Evolutionary conservation across 176 grass and related monocot species (phyloP).

Genomic region (Aegilops bicornis): DNA sequence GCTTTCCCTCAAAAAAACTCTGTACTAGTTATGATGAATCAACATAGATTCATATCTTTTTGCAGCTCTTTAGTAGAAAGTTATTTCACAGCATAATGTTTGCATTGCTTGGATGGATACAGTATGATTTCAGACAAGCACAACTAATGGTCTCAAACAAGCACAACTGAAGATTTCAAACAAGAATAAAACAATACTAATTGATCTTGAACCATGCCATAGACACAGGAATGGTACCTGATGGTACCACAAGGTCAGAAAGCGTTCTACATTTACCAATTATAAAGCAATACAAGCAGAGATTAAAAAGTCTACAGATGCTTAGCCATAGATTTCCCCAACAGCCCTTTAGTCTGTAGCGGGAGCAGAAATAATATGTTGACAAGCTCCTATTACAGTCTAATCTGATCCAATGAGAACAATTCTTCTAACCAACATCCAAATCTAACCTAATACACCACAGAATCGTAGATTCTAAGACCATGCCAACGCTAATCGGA

Average conservation of each 20-base stretch:
- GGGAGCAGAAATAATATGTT: neutral
- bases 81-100: neutral
- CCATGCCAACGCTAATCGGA: neutral
- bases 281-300: neutral
- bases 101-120: neutral
- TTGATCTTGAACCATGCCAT: neutral
- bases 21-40: too few relatives aligned
- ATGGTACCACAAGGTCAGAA: neutral
- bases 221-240: neutral
- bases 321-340: neutral
- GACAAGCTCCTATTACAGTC: neutral
- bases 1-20: too few relatives aligned
- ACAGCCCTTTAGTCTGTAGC: neutral
- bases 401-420: neutral
- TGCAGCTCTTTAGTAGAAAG: neutral
- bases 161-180: neutral
- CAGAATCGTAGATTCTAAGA: neutral
- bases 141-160: neutral
- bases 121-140: neutral
- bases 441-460: neutral
- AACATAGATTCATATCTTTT: neutral
- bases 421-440: neutral
- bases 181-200: neutral
- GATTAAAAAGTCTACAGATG: neutral
- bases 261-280: neutral